These are phyloP conservation scores for Chenopodium formosanum DNA, from an alignment of 148 eudicot genomes.

Conservation along the genomic window DNA sequence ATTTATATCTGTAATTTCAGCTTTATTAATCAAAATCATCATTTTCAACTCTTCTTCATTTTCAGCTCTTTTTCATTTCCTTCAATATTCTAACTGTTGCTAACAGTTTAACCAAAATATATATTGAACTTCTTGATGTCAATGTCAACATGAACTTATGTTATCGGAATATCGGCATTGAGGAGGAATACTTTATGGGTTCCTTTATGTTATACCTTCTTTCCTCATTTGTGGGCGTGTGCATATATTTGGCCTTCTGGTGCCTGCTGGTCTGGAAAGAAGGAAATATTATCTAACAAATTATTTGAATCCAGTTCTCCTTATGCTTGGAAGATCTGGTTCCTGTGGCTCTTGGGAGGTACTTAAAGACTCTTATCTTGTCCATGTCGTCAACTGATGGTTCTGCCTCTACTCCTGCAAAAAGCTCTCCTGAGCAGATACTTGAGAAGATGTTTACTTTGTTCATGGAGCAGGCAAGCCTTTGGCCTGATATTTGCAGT, in stretches of 20 bases:
- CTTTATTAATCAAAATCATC: too few relatives aligned
- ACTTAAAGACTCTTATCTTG: conserved; percentile 62
- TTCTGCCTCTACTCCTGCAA: conserved; percentile 29
- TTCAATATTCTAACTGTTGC: too few relatives aligned
- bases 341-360: conserved; percentile 92
- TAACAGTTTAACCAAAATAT: not conserved
- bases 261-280: not conserved
- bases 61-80: too few relatives aligned
- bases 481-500: conserved; percentile 87
- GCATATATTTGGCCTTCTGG: not conserved
- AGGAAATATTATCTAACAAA: conserved; percentile 22
- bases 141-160: not conserved
- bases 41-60: too few relatives aligned
- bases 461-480: conserved; percentile 84
- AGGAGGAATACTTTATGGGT: not conserved
- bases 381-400: conserved; percentile 46
- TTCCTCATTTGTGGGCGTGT: not conserved
- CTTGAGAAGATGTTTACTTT: conserved; percentile 86
- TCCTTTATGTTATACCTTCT: not conserved
- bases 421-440: conserved; percentile 51
- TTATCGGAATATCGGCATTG: not conserved
- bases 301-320: conserved; percentile 69
- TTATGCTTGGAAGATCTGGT: conserved; percentile 96
- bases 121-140: not conserved
- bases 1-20: too few relatives aligned